These are phyloP conservation scores for Pyrenopolyporus hunteri DNA, from an alignment of 495 filamentous ascomycete genomes.

Conservation along the genomic window DNA sequence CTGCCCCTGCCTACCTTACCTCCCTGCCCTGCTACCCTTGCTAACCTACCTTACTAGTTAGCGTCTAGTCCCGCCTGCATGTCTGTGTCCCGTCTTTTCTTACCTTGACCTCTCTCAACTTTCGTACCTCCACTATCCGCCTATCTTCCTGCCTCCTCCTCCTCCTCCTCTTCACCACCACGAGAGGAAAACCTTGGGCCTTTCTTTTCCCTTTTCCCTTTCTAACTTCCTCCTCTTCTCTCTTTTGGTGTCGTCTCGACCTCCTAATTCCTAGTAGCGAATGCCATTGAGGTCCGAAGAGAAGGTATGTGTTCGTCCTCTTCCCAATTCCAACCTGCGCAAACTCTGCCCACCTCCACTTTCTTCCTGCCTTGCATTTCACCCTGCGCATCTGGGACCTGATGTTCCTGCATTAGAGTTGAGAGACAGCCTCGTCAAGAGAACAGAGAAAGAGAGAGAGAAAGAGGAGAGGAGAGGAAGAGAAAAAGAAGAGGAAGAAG, in stretches of 20 bases:
- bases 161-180: conserved; percentile 50
- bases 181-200: conserved; percentile 48
- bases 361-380: conserved; percentile 36
- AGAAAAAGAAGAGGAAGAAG: conserved; percentile 9
- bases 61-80: conserved; percentile 40
- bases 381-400: conserved; percentile 44
- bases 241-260: conserved; percentile 45
- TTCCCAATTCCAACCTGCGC: conserved; percentile 40
- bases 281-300: conserved; percentile 45
- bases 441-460: conserved; percentile 10
- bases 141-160: conserved; percentile 48
- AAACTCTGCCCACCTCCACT: conserved; percentile 40
- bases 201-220: conserved; percentile 43
- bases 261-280: conserved; percentile 45
- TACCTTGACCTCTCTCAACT: conserved; percentile 45
- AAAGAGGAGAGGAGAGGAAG: conserved; percentile 8
- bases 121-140: conserved; percentile 48
- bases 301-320: conserved; percentile 46
- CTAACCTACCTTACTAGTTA: conserved; percentile 41
- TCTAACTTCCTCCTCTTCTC: conserved; percentile 44
- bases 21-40: conserved; percentile 22
- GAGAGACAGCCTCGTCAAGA: conserved; percentile 37
- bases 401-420: conserved; percentile 52
- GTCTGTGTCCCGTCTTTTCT: conserved; percentile 44
- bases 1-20: conserved; percentile 18